Percentiles rank a stretch among this genome's conserved stretches.
Evolutionary conservation across 148 eudicot species (phyloP).

Genomic region (Amaranthus hypochondriacus): DNA sequence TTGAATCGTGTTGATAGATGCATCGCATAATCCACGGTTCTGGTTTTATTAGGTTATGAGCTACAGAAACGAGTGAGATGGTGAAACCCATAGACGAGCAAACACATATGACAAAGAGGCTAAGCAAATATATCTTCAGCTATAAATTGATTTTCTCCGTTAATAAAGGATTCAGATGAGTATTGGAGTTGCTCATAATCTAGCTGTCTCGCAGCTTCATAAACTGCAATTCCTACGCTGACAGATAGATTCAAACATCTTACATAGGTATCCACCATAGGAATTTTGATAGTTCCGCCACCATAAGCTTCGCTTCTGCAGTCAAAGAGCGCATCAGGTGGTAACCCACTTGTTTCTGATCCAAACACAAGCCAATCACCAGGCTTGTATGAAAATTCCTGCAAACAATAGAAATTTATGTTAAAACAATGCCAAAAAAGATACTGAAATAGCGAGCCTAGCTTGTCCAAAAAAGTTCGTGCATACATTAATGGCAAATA

Average conservation of each 20-base stretch:
- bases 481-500: too few species aligned
- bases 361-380: conserved; percentile 98
- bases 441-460: not conserved
- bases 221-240: conserved; percentile 90
- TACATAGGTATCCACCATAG: conserved; percentile 93
- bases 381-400: conserved; percentile 72
- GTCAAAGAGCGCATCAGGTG: conserved; percentile 69
- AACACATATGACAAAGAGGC: not conserved
- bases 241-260: conserved; percentile 94
- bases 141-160: conserved; percentile 32
- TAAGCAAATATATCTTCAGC: conserved; percentile 79
- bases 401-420: conserved; percentile 15
- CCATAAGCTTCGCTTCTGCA: conserved; percentile 62
- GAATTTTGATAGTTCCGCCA: conserved; percentile 70
- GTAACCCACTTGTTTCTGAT: conserved; percentile 84
- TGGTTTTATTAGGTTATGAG: too few species aligned
- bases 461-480: too few species aligned
- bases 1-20: too few species aligned
- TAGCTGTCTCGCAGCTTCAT: conserved; percentile 91
- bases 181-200: conserved; percentile 72
- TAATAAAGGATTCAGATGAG: conserved; percentile 33
- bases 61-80: too few species aligned
- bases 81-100: not conserved
- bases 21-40: too few species aligned
- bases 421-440: not conserved